phyloP scores from a whole-genome alignment of 2,329 filamentous ascomycete species.

The Daldinia sp. region DNA sequence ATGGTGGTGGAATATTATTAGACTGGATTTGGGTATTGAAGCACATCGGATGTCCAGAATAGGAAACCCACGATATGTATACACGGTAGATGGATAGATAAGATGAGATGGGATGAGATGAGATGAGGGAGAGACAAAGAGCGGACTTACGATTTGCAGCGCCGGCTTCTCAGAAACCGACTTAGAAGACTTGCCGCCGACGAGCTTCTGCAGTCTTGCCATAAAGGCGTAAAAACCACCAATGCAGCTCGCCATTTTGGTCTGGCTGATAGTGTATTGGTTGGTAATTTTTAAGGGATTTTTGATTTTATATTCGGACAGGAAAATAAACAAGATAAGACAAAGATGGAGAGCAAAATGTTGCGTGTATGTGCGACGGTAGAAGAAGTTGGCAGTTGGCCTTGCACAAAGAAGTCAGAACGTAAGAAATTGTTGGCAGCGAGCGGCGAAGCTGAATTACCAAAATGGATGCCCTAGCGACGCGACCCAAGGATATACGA shows the following conservation, averaged over 20 bases:
- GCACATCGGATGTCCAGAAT: constrained; percentile 1
- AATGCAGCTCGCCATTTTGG: constrained; percentile 43
- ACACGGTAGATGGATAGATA: neutral
- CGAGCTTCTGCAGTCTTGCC: constrained; percentile 44
- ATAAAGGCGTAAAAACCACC: constrained; percentile 41
- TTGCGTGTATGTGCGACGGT: neutral
- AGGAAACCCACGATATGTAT: constrained; percentile 8
- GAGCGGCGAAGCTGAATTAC: constrained; percentile 5
- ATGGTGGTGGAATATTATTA: neutral
- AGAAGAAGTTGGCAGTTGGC: constrained; percentile 11
- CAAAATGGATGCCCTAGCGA: constrained; percentile 13
- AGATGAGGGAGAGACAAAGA: neutral
- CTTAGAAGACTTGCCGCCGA: constrained; percentile 43
- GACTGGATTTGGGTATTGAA: neutral
- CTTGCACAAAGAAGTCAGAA: constrained; percentile 25
- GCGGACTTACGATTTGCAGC: constrained; percentile 48
- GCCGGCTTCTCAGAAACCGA: constrained; percentile 42
- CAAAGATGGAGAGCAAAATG: neutral
- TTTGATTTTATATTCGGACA: neutral
- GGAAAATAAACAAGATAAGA: neutral
- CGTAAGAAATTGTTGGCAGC: constrained; percentile 12
- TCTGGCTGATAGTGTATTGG: constrained; percentile 3
- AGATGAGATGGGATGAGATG: constrained; percentile 1
- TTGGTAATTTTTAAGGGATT: neutral
- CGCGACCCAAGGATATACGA: neutral